Percentiles rank a stretch among this genome's conserved stretches.
phyloP scores from a whole-genome alignment of 2,329 filamentous ascomycete genomes.

The Endothia cerciana region DNA sequence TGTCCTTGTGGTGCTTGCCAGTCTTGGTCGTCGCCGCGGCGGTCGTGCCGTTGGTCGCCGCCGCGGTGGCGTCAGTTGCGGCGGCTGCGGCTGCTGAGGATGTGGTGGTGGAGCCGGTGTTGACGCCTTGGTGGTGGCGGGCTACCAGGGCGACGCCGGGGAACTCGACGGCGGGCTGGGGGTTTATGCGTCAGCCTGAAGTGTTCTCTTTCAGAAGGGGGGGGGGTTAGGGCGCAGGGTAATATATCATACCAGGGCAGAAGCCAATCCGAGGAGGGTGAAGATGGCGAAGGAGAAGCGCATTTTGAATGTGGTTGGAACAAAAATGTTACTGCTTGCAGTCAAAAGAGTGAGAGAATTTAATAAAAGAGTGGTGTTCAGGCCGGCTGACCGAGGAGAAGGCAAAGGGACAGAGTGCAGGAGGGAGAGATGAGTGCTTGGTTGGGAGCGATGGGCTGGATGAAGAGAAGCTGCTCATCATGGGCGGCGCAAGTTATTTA shows the following conservation, averaged over 20 bases:
- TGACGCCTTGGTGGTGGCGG: constrained; percentile 12
- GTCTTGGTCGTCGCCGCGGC: not conserved
- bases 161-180: not conserved
- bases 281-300: constrained; percentile 13
- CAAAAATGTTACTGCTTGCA: constrained; percentile 2
- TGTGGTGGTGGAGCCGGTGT: not conserved
- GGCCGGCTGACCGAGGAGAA: constrained; percentile 9
- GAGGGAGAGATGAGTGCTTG: not conserved
- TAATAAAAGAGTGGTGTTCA: constrained; percentile 8
- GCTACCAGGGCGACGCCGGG: not conserved
- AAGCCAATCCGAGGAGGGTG: constrained; percentile 7
- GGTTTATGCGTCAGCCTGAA: not conserved
- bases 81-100: not conserved
- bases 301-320: constrained; percentile 9
- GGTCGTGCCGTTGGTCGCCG: not conserved
- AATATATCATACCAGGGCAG: constrained; percentile 4
- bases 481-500: not conserved
- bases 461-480: not conserved
- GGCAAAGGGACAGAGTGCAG: not conserved
- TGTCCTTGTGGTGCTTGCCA: constrained; percentile 4
- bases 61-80: not conserved
- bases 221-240: not conserved
- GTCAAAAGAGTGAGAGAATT: not conserved
- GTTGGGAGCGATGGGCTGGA: not conserved
- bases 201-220: not conserved